phyloP scores from a whole-genome alignment of 768 basidiomycete genomes.

The Tricholoma sp. region DNA sequence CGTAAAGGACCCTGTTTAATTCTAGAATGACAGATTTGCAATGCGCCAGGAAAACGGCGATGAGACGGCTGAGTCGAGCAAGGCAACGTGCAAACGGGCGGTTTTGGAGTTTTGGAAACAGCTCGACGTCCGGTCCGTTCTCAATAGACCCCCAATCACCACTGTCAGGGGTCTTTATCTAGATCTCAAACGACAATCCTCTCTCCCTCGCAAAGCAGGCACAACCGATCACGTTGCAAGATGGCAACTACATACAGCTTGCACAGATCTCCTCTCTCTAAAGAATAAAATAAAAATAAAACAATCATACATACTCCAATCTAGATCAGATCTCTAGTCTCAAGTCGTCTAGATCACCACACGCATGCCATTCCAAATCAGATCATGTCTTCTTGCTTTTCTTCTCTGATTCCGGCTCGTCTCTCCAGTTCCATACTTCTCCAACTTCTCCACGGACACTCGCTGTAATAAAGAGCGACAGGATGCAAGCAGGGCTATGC shows the following conservation, averaged over 20 bases:
- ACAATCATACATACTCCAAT: background rate
- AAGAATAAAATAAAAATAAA: too few species aligned
- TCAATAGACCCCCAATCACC: constrained; percentile 8
- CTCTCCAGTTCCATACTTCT: constrained; percentile 69
- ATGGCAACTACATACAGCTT: too few species aligned
- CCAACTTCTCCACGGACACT: constrained; percentile 60
- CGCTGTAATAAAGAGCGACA: constrained; percentile 60
- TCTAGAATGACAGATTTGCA: too few species aligned
- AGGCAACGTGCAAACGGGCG: constrained; percentile 15
- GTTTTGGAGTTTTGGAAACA: too few species aligned
- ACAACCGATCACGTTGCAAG: background rate
- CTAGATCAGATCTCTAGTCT: too few species aligned
- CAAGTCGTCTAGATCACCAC: too few species aligned
- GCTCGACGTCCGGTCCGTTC: constrained; percentile 17
- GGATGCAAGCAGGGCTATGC: constrained; percentile 67
- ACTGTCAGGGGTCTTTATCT: constrained; percentile 16
- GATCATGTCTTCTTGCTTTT: constrained; percentile 6
- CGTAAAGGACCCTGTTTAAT: too few species aligned
- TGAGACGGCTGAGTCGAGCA: too few species aligned
- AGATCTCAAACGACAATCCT: too few species aligned
- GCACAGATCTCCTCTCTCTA: background rate
- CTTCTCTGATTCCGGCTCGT: constrained; percentile 33
- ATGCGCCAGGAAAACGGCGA: too few species aligned
- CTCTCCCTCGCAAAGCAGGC: too few species aligned
- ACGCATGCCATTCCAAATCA: too few species aligned